A percentile compares a stretch with the other conserved stretches of the same genome.
These are phyloP conservation scores for Cymodocea nodosa DNA, from an alignment of 116 monocot species.

Conservation along the genomic window DNA sequence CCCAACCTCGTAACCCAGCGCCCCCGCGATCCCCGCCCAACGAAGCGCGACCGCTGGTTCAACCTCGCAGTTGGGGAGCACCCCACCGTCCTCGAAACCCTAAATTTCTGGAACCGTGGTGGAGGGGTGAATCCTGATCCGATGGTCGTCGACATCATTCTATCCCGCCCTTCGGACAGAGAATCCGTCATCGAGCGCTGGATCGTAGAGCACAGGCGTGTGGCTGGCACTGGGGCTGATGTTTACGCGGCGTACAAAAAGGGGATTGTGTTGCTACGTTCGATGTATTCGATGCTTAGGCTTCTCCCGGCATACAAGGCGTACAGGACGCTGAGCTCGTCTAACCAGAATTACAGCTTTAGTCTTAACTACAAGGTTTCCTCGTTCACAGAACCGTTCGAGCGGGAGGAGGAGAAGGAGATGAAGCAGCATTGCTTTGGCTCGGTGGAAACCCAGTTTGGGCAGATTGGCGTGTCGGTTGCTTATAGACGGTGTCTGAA, in stretches of 20 bases:
- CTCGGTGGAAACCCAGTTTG: slow-evolving; percentile 68
- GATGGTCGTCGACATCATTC: slow-evolving; percentile 57
- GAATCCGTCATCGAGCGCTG: slow-evolving; percentile 62
- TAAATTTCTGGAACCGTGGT: slow-evolving; percentile 21
- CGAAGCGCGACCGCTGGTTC: slow-evolving; percentile 80
- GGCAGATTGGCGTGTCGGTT: slow-evolving; percentile 49
- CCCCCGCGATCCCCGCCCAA: slow-evolving; percentile 1
- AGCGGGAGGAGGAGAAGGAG: slow-evolving; percentile 41
- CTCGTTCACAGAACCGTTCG: slow-evolving; percentile 61
- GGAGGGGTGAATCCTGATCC: slow-evolving; percentile 30
- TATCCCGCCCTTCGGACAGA: slow-evolving; percentile 19
- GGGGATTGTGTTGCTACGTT: slow-evolving; percentile 52
- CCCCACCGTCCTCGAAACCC: slow-evolving; percentile 37
- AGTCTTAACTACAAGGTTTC: slow-evolving; percentile 47
- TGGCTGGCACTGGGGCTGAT: background rate
- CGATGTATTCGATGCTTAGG: slow-evolving; percentile 50
- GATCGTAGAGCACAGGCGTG: slow-evolving; percentile 41
- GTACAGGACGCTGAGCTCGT: slow-evolving; percentile 34
- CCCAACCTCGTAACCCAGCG: slow-evolving; percentile 17
- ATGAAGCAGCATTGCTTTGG: slow-evolving; percentile 32
- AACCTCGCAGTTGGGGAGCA: slow-evolving; percentile 72
- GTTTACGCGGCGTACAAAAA: slow-evolving; percentile 56
- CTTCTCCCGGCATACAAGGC: slow-evolving; percentile 49
- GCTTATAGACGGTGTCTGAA: slow-evolving; percentile 44
- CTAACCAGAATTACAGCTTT: slow-evolving; percentile 52